Base-by-base conservation (phyloP, 192 early-diverging fungal genomes). In the Coemansia sp. region DNA sequence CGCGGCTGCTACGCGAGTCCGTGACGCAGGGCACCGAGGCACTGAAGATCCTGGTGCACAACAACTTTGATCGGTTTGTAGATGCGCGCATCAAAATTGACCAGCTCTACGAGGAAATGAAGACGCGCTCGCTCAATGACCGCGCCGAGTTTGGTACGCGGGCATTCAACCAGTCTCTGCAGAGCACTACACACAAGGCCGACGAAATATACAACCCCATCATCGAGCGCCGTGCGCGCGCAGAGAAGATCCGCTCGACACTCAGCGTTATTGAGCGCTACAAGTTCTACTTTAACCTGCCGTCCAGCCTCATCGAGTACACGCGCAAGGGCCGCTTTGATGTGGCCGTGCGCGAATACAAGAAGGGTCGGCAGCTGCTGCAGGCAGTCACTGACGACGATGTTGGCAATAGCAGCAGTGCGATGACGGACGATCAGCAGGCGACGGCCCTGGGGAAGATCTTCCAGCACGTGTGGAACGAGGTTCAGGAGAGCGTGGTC, bases 251-350 rank as follows among this genome's bases (percentile, higher is more conserved):
- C n/a, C 85, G 92, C 8, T 86, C 85, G 8, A 93, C 97, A 4
- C 85, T 99, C 9, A 85, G 81, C 38, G 78, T 98, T n/a, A 81
- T 99, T n/a, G 92, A 95, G 62, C 85, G 92, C 43, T 99, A 94
- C 84, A 90, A 92, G 62, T 94, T 98, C 71, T 95, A 96, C 68
- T 98, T 99, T 69, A 95, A 93, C 63, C 68, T 99, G n/a, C 94
- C 97, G 6, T 89, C 87, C 43, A 91, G 84, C 31, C 76, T 99
- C 18, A 84, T 86, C 45, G 92, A 94, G 50, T 89, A 85, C 35
- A 89, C 92, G 27, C 82, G 86, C 56, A 88, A 92, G 85, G 92
- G 84, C 50, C 91, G 92, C 65, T 93, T 90, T 58, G 94, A 98
- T 65, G 83, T 87, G 50, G 91, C 91, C 1, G 93, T 97, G 21